A percentile compares a stretch with the other conserved stretches of the same genome.
These are phyloP conservation scores for Neofusicoccum kwambonambiense DNA, from an alignment of 2,329 filamentous ascomycete genomes.

Conservation along the genomic window DNA sequence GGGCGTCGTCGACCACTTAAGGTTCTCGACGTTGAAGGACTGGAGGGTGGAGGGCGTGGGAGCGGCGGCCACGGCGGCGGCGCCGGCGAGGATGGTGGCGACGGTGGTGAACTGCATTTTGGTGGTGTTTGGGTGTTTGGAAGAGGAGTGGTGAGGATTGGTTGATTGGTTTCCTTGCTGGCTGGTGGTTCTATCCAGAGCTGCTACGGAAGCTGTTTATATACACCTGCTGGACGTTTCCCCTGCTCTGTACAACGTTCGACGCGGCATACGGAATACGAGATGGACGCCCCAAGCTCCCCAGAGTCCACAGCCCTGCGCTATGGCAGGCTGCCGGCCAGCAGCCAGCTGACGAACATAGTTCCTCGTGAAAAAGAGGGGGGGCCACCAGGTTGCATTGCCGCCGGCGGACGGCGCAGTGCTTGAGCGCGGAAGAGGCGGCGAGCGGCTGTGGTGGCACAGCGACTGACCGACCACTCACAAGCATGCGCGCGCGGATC, in stretches of 20 bases:
- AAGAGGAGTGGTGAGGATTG: background rate
- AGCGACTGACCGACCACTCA: background rate
- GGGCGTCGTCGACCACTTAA: background rate
- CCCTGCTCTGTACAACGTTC: background rate
- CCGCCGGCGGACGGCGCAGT: background rate
- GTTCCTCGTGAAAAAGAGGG: background rate
- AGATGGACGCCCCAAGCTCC: background rate
- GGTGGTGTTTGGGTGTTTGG: background rate
- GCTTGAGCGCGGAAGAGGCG: background rate
- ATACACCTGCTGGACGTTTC: background rate
- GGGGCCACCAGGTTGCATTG: background rate
- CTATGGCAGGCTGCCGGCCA: background rate
- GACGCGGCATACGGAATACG: background rate
- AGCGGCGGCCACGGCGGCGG: background rate
- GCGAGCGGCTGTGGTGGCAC: background rate
- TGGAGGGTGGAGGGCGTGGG: background rate
- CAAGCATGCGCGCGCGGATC: background rate
- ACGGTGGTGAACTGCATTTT: constrained; percentile 5
- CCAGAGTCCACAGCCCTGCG: background rate
- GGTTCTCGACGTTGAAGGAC: background rate
- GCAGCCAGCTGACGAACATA: background rate
- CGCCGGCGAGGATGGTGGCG: background rate
- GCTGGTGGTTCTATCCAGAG: background rate
- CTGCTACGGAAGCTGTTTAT: background rate
- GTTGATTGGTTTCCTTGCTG: background rate